Conservation (phyloP, 2,329 filamentous ascomycete genomes). For the Cytospora piceae region DNA sequence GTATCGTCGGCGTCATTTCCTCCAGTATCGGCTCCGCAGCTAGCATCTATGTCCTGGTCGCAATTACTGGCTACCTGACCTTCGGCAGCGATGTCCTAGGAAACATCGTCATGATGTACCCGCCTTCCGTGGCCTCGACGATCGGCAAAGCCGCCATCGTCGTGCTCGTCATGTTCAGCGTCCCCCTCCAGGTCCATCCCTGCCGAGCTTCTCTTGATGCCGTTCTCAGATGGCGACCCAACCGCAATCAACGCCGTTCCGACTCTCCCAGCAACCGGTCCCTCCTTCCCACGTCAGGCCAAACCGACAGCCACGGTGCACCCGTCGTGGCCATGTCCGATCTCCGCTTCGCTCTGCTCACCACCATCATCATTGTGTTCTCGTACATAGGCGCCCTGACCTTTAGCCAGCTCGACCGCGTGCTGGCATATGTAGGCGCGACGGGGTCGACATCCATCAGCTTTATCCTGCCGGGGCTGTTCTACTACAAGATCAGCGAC, state of each 20-base stretch:
- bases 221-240: slow-evolving; percentile 88
- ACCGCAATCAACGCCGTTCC: slow-evolving; percentile 45
- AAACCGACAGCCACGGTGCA: slow-evolving; percentile 54
- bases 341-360: slow-evolving; percentile 84
- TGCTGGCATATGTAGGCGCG: slow-evolving; percentile 92
- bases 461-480: slow-evolving; percentile 93
- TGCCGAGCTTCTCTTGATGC: slow-evolving; percentile 95
- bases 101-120: slow-evolving; percentile 93
- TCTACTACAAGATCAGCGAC: slow-evolving; percentile 97
- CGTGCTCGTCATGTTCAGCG: slow-evolving; percentile 92
- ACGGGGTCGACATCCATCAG: slow-evolving; percentile 95
- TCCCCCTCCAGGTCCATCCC: slow-evolving; percentile 93
- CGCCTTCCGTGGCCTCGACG: slow-evolving; percentile 78
- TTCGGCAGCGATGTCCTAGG: slow-evolving; percentile 88
- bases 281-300: slow-evolving; percentile 45
- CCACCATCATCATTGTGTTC: slow-evolving; percentile 80
- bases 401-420: slow-evolving; percentile 84
- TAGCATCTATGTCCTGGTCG: slow-evolving; percentile 84
- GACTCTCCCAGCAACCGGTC: slow-evolving; percentile 48
- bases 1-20: slow-evolving; percentile 77
- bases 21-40: slow-evolving; percentile 89
- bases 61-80: slow-evolving; percentile 92
- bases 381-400: slow-evolving; percentile 90
- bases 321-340: slow-evolving; percentile 75
- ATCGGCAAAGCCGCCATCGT: slow-evolving; percentile 96